These are phyloP conservation scores for Cystobasidiopsis lactophilus DNA, from an alignment of 768 basidiomycete species.

Conservation along the genomic window DNA sequence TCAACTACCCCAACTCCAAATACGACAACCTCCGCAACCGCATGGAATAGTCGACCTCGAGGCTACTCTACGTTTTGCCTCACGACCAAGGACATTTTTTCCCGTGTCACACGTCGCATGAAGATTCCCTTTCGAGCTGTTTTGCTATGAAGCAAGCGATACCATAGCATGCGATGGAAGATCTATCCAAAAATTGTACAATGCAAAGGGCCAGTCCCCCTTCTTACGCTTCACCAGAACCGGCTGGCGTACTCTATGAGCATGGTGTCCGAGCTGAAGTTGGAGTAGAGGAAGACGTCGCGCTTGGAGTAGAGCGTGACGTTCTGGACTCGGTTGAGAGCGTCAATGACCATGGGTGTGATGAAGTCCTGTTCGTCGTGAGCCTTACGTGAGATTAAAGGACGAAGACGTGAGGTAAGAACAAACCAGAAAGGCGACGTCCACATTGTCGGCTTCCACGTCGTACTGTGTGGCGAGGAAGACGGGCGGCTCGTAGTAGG, in stretches of 20 bases:
- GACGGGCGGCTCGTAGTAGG: conserved; percentile 34
- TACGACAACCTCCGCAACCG: conserved; percentile 60
- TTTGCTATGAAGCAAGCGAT: too few relatives aligned
- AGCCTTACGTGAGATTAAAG: too few relatives aligned
- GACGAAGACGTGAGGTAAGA: too few relatives aligned
- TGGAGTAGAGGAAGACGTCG: conserved; percentile 38
- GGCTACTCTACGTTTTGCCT: too few relatives aligned
- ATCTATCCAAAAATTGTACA: too few relatives aligned
- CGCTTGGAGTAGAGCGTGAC: conserved; percentile 31
- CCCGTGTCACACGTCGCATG: neutral
- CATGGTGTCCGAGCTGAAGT: conserved; percentile 32
- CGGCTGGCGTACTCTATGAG: conserved; percentile 38
- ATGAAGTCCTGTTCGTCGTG: too few relatives aligned
- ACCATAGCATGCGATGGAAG: too few relatives aligned
- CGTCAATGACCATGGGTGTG: conserved; percentile 26
- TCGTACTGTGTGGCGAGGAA: conserved; percentile 38
- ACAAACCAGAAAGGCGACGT: conserved; percentile 57
- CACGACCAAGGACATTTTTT: too few relatives aligned
- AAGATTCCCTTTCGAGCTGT: too few relatives aligned
- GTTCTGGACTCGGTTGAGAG: conserved; percentile 38
- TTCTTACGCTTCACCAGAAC: conserved; percentile 18
- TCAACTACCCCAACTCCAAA: conserved; percentile 50
- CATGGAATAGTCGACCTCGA: conserved; percentile 32
- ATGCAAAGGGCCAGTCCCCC: too few relatives aligned
- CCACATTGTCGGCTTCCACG: conserved; percentile 33